Percentiles rank a stretch among this genome's conserved stretches.
Conservation (phyloP, 176 grass and related monocot species). For the Saccharum spontaneum region DNA sequence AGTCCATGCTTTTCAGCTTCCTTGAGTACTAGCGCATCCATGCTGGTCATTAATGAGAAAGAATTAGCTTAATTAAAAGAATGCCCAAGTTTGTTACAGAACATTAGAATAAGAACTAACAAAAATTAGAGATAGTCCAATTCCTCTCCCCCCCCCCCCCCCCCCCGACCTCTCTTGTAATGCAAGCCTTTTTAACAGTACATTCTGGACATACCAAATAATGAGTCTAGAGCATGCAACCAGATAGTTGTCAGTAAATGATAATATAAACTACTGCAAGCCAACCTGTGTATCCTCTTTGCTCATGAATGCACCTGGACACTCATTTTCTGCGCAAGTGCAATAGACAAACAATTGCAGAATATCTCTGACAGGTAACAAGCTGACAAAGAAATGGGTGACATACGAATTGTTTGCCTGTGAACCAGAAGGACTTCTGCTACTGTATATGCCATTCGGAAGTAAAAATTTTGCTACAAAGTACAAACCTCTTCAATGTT, state of each 20-base stretch:
- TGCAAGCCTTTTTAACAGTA: constrained; percentile 1
- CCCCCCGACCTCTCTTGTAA: background rate
- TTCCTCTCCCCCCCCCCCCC: background rate
- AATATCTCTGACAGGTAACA: constrained; percentile 22
- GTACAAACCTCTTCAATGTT: background rate
- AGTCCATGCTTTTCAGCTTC: constrained; percentile 71
- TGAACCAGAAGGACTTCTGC: constrained; percentile 1
- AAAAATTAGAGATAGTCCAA: background rate
- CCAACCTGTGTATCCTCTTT: constrained; percentile 24
- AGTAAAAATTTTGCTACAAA: background rate
- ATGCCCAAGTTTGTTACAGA: background rate
- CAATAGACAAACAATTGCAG: constrained; percentile 10
- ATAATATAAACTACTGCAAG: constrained; percentile 32
- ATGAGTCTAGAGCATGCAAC: constrained; percentile 16
- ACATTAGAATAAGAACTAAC: background rate
- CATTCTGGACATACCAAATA: constrained; percentile 20
- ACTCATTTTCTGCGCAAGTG: background rate
- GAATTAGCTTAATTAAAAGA: background rate
- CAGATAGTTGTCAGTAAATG: constrained; percentile 18
- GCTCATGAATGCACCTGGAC: constrained; percentile 33
- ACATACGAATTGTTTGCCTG: constrained; percentile 7
- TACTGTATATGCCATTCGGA: constrained; percentile 1
- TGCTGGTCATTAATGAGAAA: constrained; percentile 51
- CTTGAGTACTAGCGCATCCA: constrained; percentile 65
- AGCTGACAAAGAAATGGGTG: constrained; percentile 14